Evolutionary conservation across 164 flowering plant species (phyloP), one percentile per base, ranked within the genome.

Genomic region (Platanus orientalis): DNA sequence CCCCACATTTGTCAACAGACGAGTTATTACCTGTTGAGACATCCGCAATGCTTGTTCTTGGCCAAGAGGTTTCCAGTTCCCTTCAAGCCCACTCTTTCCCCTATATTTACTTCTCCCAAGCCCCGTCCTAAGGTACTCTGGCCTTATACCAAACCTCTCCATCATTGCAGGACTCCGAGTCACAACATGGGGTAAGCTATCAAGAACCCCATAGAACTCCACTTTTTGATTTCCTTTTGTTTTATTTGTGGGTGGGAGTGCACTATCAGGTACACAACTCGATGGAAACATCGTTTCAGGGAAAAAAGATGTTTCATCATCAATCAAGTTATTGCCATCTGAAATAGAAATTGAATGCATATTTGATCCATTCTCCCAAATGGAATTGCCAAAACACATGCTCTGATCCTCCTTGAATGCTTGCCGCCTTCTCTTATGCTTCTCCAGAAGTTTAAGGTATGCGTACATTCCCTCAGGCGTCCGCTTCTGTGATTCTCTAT

Each of bases 111-210:
- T 79, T 69, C 87, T 79, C 62, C 81, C 80, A 47, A 78, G 79
- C 36, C 84, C 98, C 65, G 77, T 72, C 70, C 75, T 70, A 26
- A 80, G 83, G 76, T 83, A 77, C 50, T 89, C 96, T 54, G 93
- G 86, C 74, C 78, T 83, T 56, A 87, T 82, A 47, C 96, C 97
- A 72, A 94, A 90, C 77, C 93, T 86, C 80, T 94, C 99, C 52
- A 89, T 83, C 96, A 86, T 82, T 58, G 86, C 85, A 71, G 92
- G 79, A 77, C 79, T 83, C 77, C 79, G 80, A 64, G 91, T 77
- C 69, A 73, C 66, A 48, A 78, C 77, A 68, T 76, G 85, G 6
- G 99, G 97, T 59, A 92, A 80, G 69, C 77, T 79, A 76, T 95
- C 99, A 73, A 95, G 79, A 77, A 92, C 84, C 19, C 96, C 94